Evolutionary conservation across 2,329 filamentous ascomycete species (phyloP), one percentile per base, ranked within the genome.

Genomic region (Ophiostoma novo-ulmi): DNA sequence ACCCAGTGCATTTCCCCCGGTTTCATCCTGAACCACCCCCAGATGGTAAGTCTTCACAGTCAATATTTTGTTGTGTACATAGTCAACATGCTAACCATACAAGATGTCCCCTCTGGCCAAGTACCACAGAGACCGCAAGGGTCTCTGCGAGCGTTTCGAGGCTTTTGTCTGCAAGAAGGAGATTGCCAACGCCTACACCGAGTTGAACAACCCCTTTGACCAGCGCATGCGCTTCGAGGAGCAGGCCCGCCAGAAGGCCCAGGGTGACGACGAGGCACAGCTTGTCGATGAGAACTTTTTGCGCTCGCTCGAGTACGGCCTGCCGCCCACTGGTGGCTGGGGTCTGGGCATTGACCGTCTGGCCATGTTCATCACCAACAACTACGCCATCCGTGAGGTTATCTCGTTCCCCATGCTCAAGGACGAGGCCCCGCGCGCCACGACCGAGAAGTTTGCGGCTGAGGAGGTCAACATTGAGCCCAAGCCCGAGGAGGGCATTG

Each of bases 371-470:
- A 82, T 98, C 80, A 97, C 94, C 67, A 89, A 98, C 81, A 92
- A 97, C 82, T 95, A 97, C 83, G 92, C 88, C 76, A 99, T 99
- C 80, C 94, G 95, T 82, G 95, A 99, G 82, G 94, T 98, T 3
- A 82, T 98, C 73, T 89, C 94, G 10, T 99, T 99, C 88, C 95
- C 95, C 13, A 94, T 97, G 83, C 97, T 99, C 92, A 97, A 97
- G 88, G 91, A 94, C 68, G 91, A 94, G 77, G 82, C 85, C 74
- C 22, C 35, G 6, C 71, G 80, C 72, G 80, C 58, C 26, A 20
- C 80, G 74, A 82, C 83, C 78, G 85, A 85, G 78, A 84, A 83
- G 78, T 76, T 80, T 72, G 81, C 78, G 26, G 78, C 78, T 20
- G 79, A 80, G 74, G 70, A 78, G 68, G 77, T 75, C 22, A 72